These are phyloP conservation scores for Alnus glutinosa DNA, from an alignment of 306 rosid species.

Conservation along the genomic window DNA sequence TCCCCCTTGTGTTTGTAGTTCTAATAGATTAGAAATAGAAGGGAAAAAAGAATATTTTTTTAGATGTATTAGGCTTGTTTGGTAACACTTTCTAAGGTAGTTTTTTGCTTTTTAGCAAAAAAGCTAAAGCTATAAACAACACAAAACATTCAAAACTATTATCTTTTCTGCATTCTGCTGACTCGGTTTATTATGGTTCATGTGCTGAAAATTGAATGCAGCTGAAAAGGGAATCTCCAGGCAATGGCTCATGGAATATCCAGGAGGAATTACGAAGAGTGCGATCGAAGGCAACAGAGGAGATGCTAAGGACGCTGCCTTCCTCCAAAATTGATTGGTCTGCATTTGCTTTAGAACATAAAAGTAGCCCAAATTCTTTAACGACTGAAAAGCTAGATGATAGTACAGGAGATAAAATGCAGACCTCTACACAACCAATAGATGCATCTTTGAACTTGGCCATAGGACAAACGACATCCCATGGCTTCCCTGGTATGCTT, in stretches of 20 bases:
- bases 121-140: too few species aligned
- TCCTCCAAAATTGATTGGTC: constrained; percentile 78
- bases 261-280: constrained; percentile 93
- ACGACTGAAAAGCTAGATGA: constrained; percentile 41
- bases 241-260: constrained; percentile 91
- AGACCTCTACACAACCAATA: constrained; percentile 24
- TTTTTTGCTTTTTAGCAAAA: too few species aligned
- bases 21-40: background rate
- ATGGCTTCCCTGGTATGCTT: constrained; percentile 46
- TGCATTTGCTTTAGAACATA: constrained; percentile 43
- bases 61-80: too few species aligned
- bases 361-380: constrained; percentile 39
- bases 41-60: too few species aligned
- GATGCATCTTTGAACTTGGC: constrained; percentile 43
- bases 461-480: constrained; percentile 27
- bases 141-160: background rate
- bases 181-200: background rate
- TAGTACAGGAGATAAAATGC: constrained; percentile 38
- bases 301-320: constrained; percentile 75
- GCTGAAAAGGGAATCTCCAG: constrained; percentile 65
- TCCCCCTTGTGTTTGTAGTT: background rate
- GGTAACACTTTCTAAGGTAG: too few species aligned
- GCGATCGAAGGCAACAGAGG: constrained; percentile 90
- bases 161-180: background rate
- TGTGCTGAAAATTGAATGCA: constrained; percentile 42